Percentiles rank a stretch among this genome's conserved stretches.
These are phyloP conservation scores for Alternaria arbusti DNA, from an alignment of 2,329 filamentous ascomycete genomes.

Conservation along the genomic window DNA sequence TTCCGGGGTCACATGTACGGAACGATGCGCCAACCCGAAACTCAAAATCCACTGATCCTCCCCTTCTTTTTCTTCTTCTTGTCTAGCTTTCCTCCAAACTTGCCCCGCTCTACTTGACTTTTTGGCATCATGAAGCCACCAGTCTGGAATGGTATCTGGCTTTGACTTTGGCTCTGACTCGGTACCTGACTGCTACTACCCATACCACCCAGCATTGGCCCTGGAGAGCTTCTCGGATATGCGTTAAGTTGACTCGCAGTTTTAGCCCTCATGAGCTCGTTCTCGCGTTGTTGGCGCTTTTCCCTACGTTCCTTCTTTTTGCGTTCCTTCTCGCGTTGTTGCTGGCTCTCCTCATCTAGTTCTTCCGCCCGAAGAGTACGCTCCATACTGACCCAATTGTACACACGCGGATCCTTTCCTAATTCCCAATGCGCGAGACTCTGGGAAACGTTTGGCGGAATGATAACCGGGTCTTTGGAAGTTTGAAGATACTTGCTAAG, in stretches of 20 bases:
- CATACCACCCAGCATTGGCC: conserved; percentile 25
- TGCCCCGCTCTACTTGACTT: conserved; percentile 46
- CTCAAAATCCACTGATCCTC: conserved; percentile 43
- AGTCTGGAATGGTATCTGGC: conserved; percentile 5
- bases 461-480: conserved; percentile 12
- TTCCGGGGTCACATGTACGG: background rate
- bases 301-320: conserved; percentile 50
- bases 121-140: conserved; percentile 14
- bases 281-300: conserved; percentile 50
- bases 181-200: conserved; percentile 35
- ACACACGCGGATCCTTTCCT: conserved; percentile 46
- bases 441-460: conserved; percentile 43
- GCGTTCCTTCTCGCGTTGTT: conserved; percentile 47
- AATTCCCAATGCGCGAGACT: conserved; percentile 52
- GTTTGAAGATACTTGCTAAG: conserved; percentile 47
- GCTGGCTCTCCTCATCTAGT: conserved; percentile 45
- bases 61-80: conserved; percentile 46
- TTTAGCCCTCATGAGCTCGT: conserved; percentile 31
- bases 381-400: conserved; percentile 50
- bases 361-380: conserved; percentile 32
- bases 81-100: conserved; percentile 41
- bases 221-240: conserved; percentile 37
- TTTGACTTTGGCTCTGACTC: conserved; percentile 12
- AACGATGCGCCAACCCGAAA: background rate
- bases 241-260: conserved; percentile 26